These are phyloP conservation scores for Extremus antarcticus DNA, from an alignment of 495 filamentous ascomycete genomes.

Conservation along the genomic window DNA sequence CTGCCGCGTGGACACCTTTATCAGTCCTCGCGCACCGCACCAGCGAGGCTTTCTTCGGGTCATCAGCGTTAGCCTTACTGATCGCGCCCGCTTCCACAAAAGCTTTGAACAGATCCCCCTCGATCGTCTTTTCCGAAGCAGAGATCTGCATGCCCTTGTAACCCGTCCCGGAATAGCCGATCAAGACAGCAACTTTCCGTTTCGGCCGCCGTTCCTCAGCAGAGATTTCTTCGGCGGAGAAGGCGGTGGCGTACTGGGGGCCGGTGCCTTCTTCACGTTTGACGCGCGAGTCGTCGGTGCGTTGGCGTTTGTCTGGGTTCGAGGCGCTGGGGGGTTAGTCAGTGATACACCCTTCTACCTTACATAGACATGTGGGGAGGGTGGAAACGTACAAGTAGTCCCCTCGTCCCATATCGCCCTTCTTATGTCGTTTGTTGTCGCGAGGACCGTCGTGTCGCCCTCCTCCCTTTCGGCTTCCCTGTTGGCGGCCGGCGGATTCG, in stretches of 20 bases:
- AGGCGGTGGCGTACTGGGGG: conserved; percentile 45
- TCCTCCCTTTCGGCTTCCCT: neutral
- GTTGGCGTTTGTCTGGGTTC: conserved; percentile 51
- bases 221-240: conserved; percentile 68
- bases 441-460: conserved; percentile 12
- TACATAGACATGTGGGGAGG: too few relatives aligned
- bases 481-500: neutral
- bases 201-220: conserved; percentile 79
- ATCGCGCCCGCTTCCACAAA: conserved; percentile 85
- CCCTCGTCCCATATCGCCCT: conserved; percentile 53
- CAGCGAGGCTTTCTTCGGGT: conserved; percentile 91
- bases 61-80: conserved; percentile 89
- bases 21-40: conserved; percentile 91
- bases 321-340: conserved; percentile 31
- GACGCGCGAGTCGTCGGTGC: conserved; percentile 47
- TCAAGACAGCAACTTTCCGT: conserved; percentile 85
- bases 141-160: conserved; percentile 93
- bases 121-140: conserved; percentile 69
- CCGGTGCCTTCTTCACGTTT: conserved; percentile 20
- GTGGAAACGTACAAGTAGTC: conserved; percentile 48
- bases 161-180: conserved; percentile 93
- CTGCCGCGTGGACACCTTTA: conserved; percentile 95
- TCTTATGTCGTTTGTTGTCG: conserved; percentile 38
- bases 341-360: too few relatives aligned
- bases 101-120: conserved; percentile 89